phyloP scores from a whole-genome alignment of 2,329 filamentous ascomycete species.

The Metarhizium brunneum region DNA sequence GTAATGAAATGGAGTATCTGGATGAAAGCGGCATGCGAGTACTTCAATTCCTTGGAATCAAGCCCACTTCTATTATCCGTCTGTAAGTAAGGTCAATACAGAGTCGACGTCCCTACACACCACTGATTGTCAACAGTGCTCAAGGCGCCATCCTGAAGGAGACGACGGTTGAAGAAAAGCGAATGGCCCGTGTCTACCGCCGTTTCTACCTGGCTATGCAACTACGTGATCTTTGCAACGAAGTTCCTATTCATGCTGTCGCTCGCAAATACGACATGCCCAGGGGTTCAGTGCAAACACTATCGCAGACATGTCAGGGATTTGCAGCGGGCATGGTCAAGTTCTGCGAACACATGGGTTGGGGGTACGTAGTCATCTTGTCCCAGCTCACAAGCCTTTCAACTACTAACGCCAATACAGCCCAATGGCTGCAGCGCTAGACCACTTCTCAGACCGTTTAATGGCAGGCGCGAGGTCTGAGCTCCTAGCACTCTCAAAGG shows the following conservation, averaged over 20 bases:
- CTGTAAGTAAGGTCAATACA: slow-evolving; percentile 37
- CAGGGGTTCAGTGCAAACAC: slow-evolving; percentile 60
- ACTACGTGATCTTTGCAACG: slow-evolving; percentile 70
- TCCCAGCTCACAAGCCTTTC: neutral
- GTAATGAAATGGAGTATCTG: slow-evolving; percentile 58
- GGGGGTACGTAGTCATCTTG: slow-evolving; percentile 40
- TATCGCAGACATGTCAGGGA: slow-evolving; percentile 67
- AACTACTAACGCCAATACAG: slow-evolving; percentile 23
- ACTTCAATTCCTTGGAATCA: slow-evolving; percentile 58
- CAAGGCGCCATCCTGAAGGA: slow-evolving; percentile 58
- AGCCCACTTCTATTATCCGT: slow-evolving; percentile 55
- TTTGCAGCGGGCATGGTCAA: slow-evolving; percentile 74
- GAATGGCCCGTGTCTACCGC: slow-evolving; percentile 54
- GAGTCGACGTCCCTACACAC: neutral
- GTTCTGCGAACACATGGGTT: slow-evolving; percentile 69
- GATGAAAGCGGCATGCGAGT: slow-evolving; percentile 65
- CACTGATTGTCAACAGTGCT: slow-evolving; percentile 38
- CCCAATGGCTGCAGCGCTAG: slow-evolving; percentile 60
- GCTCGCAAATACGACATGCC: slow-evolving; percentile 62
- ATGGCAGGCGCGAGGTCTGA: slow-evolving; percentile 64
- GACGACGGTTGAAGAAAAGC: slow-evolving; percentile 49
- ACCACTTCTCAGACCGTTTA: slow-evolving; percentile 67
- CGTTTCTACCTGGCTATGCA: slow-evolving; percentile 69
- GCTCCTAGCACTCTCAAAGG: slow-evolving; percentile 59
- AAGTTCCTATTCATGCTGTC: slow-evolving; percentile 60